These are phyloP conservation scores for Clavispora phyllophila DNA, from an alignment of 805 yeast genomes.

Conservation along the genomic window DNA sequence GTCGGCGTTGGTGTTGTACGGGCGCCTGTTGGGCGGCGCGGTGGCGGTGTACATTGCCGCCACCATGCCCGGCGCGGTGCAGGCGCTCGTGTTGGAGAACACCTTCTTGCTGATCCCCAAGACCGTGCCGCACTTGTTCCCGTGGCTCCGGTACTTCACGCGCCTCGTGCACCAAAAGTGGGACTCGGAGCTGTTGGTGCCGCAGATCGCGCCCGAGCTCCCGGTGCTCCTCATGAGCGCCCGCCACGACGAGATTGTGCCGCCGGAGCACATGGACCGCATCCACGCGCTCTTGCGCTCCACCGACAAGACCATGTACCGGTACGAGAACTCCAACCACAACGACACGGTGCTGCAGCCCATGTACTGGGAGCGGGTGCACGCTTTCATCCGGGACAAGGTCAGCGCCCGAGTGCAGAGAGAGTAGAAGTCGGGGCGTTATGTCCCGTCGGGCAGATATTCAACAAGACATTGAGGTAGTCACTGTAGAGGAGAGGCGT, in stretches of 20 bases:
- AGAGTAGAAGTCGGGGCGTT: too few relatives aligned
- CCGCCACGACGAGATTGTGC: conserved; percentile 80
- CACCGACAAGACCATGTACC: conserved; percentile 44
- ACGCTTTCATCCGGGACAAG: conserved; percentile 47
- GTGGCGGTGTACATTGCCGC: conserved; percentile 81
- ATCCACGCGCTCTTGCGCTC: conserved; percentile 52
- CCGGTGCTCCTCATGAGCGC: conserved; percentile 76
- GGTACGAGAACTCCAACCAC: conserved; percentile 63
- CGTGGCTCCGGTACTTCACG: conserved; percentile 52
- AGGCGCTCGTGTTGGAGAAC: conserved; percentile 76
- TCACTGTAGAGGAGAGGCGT: too few relatives aligned
- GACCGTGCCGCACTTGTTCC: conserved; percentile 69
- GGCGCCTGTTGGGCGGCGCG: conserved; percentile 93
- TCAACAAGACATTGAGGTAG: too few relatives aligned
- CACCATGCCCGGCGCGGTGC: conserved; percentile 43
- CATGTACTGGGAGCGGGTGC: conserved; percentile 72
- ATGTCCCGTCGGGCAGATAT: too few relatives aligned
- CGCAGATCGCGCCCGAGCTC: conserved; percentile 43
- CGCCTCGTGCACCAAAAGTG: conserved; percentile 72
- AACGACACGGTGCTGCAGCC: conserved; percentile 77
- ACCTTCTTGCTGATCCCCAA: conserved; percentile 76
- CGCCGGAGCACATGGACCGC: conserved; percentile 73
- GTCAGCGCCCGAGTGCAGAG: conserved; percentile 38
- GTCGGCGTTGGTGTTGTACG: conserved; percentile 65
- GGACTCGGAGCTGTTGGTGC: conserved; percentile 70